A percentile compares a stretch with the other conserved stretches of the same genome.
These are phyloP conservation scores for Coemansia sp. DNA, from an alignment of 192 early-diverging fungal genomes.

Conservation along the genomic window DNA sequence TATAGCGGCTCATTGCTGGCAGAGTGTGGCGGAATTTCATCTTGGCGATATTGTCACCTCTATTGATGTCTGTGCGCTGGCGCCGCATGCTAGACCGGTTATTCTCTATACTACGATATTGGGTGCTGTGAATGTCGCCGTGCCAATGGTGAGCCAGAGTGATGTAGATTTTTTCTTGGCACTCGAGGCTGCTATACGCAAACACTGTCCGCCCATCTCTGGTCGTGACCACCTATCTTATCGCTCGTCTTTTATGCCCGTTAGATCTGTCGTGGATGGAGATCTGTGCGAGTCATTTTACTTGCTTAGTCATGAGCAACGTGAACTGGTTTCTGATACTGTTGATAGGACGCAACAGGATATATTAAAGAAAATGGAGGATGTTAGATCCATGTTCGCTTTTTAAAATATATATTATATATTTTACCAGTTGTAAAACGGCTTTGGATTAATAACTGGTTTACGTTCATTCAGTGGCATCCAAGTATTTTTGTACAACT, in stretches of 20 bases:
- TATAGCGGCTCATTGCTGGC: slow-evolving; percentile 61
- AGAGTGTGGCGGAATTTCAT: slow-evolving; percentile 76
- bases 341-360: slow-evolving; percentile 84
- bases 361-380: slow-evolving; percentile 93
- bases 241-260: slow-evolving; percentile 81
- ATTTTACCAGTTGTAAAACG: slow-evolving; percentile 76
- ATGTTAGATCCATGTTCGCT: slow-evolving; percentile 69
- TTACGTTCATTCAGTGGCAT: slow-evolving; percentile 69
- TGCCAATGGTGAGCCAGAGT: slow-evolving; percentile 86
- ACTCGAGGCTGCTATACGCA: slow-evolving; percentile 88
- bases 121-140: slow-evolving; percentile 81
- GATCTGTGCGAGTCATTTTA: slow-evolving; percentile 89
- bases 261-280: slow-evolving; percentile 78
- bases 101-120: slow-evolving; percentile 87
- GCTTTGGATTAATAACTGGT: slow-evolving; percentile 72
- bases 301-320: slow-evolving; percentile 10
- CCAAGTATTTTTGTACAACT: slow-evolving; percentile 70
- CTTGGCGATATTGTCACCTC: slow-evolving; percentile 88
- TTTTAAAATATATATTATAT: slow-evolving; percentile 41
- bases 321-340: slow-evolving; percentile 74
- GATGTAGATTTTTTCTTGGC: slow-evolving; percentile 93
- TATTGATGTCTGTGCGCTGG: slow-evolving; percentile 73
- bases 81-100: slow-evolving; percentile 84
- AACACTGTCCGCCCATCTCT: slow-evolving; percentile 72
- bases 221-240: slow-evolving; percentile 90